phyloP scores from a whole-genome alignment of 2,329 filamentous ascomycete species.

The Xylaria sp. region DNA sequence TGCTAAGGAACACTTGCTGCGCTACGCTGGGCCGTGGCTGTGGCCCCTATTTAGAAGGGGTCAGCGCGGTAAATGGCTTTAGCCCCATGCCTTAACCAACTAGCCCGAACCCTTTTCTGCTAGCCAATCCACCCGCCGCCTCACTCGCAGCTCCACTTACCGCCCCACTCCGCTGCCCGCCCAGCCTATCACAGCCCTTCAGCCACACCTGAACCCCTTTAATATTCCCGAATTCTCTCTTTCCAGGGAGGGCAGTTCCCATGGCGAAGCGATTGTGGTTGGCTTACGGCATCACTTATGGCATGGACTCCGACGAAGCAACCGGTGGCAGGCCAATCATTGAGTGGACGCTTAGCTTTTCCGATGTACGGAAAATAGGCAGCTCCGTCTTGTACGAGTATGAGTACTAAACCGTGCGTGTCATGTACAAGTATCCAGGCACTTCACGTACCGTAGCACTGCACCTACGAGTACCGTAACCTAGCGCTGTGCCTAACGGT shows the following conservation, averaged over 20 bases:
- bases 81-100: background rate
- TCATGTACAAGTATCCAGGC: too few relatives aligned
- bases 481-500: too few relatives aligned
- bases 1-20: too few relatives aligned
- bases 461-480: too few relatives aligned
- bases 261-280: background rate
- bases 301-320: background rate
- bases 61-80: background rate
- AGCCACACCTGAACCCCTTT: background rate
- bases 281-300: background rate
- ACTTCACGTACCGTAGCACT: too few relatives aligned
- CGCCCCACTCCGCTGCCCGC: background rate
- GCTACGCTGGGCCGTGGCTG: background rate
- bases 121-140: background rate
- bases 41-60: conserved; percentile 1
- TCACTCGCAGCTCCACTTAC: background rate
- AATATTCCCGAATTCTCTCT: background rate
- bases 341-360: background rate
- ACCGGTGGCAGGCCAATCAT: background rate
- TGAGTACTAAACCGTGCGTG: too few relatives aligned
- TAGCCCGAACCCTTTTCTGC: background rate
- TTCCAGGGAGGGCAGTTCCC: background rate
- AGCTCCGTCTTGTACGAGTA: too few relatives aligned
- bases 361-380: background rate
- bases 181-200: background rate